phyloP scores from a whole-genome alignment of 2,329 filamentous ascomycete genomes.

The Xylariomycetidae sp. region DNA sequence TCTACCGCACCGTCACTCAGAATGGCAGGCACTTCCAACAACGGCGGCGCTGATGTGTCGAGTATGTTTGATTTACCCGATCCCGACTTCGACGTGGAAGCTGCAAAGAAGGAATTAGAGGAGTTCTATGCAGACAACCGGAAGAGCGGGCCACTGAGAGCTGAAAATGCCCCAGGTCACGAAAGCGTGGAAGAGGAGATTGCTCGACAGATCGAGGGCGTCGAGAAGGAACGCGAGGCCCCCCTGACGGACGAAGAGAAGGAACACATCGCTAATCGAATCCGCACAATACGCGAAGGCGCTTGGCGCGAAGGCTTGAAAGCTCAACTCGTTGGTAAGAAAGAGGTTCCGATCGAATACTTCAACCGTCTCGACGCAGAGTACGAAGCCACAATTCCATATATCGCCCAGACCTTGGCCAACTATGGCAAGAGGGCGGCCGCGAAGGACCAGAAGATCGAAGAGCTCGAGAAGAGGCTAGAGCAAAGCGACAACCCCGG shows the following conservation, averaged over 20 bases:
- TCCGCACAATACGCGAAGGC: constrained; percentile 7
- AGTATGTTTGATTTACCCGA: no score
- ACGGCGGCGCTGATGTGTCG: no score
- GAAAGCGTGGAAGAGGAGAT: constrained; percentile 13
- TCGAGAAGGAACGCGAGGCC: constrained; percentile 3
- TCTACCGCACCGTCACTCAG: no score
- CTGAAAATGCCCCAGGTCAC: constrained; percentile 6
- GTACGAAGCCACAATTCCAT: constrained; percentile 11
- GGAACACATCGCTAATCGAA: constrained; percentile 7
- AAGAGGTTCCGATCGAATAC: constrained; percentile 12
- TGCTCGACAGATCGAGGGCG: constrained; percentile 3
- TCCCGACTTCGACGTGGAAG: no score
- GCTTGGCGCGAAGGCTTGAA: constrained; percentile 16
- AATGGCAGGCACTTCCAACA: no score
- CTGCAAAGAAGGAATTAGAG: no score
- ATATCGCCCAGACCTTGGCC: constrained; percentile 7
- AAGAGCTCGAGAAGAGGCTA: not conserved
- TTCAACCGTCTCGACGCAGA: constrained; percentile 20
- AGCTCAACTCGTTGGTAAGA: constrained; percentile 6
- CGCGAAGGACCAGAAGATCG: constrained; percentile 2
- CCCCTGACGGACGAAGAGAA: constrained; percentile 8
- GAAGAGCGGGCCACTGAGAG: no score
- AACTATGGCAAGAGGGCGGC: not conserved
- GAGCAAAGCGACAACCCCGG: not conserved
- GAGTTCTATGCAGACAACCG: no score